Evolutionary conservation across 2,329 filamentous ascomycete genomes (phyloP), one percentile per base, ranked within the genome.

Genomic region (Beauveria sp.): DNA sequence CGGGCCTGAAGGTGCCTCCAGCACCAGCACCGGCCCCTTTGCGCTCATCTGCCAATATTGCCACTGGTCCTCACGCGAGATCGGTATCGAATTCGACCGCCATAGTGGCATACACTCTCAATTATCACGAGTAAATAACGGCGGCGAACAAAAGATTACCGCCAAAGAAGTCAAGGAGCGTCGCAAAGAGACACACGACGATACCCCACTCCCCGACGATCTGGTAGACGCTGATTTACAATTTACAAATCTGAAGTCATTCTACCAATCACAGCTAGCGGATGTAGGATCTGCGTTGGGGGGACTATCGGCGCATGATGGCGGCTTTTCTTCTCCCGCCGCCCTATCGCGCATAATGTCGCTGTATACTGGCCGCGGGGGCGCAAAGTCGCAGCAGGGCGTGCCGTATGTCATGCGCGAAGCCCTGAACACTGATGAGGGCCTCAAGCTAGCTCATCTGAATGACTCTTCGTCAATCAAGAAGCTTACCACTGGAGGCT

Each of bases 291-390:
- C 80, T 3, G 80, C 81, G 14, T 73, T 82, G 0, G 74, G 75
- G 5, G 81, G 83, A 1, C 67, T 82, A n/a, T 70, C 77, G 0
- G 48, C 74, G 2, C 69, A 72, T 31, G 74, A 75, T 46, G 68
- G 68, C 34, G 87, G 88, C 2, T 84, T 89, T 60, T 83, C 83
- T 24, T 96, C 93, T 0, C 93, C 93, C 0, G 89, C 86, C 5
- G 90, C 91, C 10, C 78, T 97, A 60, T 88, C 90, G 28, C 87
- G 93, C 38, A 95, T 98, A 69, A 96, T 97, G 91, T 93, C 86
- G 65, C 79, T 97, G 28, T 97, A 97, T 75, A 91, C 90, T 0
- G 82, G 85, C 60, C 84, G 80, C 65, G 83, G 79, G 59, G 79
- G 83, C 66, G 80, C 81, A 61, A 88, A 88, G 67, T 87, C 88